phyloP scores from a whole-genome alignment of 805 yeast genomes.

The Grigorovia jiainica region DNA sequence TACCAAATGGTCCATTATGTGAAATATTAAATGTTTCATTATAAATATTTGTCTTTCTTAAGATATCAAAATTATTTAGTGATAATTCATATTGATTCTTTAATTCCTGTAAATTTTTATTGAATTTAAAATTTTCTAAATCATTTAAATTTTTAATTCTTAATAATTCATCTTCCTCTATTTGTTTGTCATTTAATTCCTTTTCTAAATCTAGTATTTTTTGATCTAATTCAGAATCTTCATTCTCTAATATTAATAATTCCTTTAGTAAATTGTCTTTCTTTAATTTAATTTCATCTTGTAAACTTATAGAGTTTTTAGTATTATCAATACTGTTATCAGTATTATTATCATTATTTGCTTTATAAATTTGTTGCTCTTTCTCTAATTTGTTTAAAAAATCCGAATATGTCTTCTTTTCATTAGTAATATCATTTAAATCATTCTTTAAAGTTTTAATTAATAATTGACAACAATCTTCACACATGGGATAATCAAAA shows the following conservation, averaged over 20 bases:
- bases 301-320: background rate
- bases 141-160: conserved; percentile 45
- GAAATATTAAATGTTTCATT: conserved; percentile 77
- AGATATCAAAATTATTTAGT: conserved; percentile 54
- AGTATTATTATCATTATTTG: conserved; percentile 24
- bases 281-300: conserved; percentile 21
- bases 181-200: conserved; percentile 38
- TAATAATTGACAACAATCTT: conserved; percentile 67
- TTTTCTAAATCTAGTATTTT: conserved; percentile 37
- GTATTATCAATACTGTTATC: background rate
- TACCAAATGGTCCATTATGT: conserved; percentile 75
- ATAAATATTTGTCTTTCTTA: conserved; percentile 72
- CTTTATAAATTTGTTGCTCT: conserved; percentile 29
- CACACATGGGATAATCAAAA: conserved; percentile 79
- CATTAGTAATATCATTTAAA: conserved; percentile 64
- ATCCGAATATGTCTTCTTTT: conserved; percentile 66
- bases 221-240: conserved; percentile 35
- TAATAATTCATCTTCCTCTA: conserved; percentile 31
- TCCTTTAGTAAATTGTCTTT: conserved; percentile 10
- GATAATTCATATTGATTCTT: conserved; percentile 55
- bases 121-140: conserved; percentile 40
- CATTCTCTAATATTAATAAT: conserved; percentile 8
- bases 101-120: conserved; percentile 51
- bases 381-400: conserved; percentile 62
- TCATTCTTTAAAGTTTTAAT: conserved; percentile 55